A percentile compares a stretch with the other conserved stretches of the same genome.
phyloP scores from a whole-genome alignment of 768 basidiomycete genomes.

The Phanerochaete carnosa region DNA sequence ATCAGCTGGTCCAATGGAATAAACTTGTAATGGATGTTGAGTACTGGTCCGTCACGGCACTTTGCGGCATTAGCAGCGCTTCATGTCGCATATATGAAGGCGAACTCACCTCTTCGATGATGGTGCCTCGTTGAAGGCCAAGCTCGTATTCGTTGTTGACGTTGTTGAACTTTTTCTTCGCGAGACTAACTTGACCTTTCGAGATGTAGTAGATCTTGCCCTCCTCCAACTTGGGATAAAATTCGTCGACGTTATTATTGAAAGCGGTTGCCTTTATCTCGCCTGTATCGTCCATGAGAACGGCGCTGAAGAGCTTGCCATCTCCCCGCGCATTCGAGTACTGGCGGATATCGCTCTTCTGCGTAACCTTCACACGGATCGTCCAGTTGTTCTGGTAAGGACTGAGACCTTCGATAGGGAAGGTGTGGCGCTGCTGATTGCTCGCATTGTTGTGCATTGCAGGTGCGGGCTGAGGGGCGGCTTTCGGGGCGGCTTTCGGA shows the following conservation, averaged over 20 bases:
- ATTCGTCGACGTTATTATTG: conserved; percentile 77
- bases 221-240: conserved; percentile 85
- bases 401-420: conserved; percentile 91
- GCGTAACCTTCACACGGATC: conserved; percentile 89
- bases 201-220: conserved; percentile 92
- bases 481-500: conserved; percentile 1
- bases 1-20: conserved; percentile 60
- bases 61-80: conserved; percentile 28
- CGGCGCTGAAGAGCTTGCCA: conserved; percentile 91
- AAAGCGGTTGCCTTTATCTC: conserved; percentile 91
- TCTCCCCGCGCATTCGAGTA: conserved; percentile 91
- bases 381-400: conserved; percentile 99
- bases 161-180: conserved; percentile 95
- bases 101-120: conserved; percentile 72
- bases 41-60: conserved; percentile 79
- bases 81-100: not conserved
- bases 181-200: conserved; percentile 87
- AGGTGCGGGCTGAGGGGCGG: not conserved
- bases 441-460: not conserved
- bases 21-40: conserved; percentile 84
- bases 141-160: conserved; percentile 92
- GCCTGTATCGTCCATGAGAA: conserved; percentile 92
- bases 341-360: conserved; percentile 85
- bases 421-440: conserved; percentile 28
- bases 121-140: conserved; percentile 76